Percentiles rank a stretch among this genome's conserved stretches.
phyloP scores from a whole-genome alignment of 164 flowering plant genomes.

The Buxus sempervirens region DNA sequence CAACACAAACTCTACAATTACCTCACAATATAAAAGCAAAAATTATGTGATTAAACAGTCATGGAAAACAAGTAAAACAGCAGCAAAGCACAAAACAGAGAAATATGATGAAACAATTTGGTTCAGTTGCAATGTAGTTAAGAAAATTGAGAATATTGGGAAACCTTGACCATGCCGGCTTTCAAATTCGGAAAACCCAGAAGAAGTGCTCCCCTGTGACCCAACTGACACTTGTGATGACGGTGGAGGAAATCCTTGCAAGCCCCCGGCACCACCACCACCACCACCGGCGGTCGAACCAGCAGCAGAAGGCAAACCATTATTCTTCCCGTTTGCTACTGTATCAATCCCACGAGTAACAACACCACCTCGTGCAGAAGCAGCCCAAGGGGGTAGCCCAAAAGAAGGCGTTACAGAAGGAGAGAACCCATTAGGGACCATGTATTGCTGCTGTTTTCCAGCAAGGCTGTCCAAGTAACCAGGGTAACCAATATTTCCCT shows the following conservation, averaged over 20 bases:
- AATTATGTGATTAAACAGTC: too few species aligned
- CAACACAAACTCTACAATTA: background rate
- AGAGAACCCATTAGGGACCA: slow-evolving; percentile 16
- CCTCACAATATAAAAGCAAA: background rate
- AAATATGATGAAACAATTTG: background rate
- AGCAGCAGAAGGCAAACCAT: background rate
- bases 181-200: slow-evolving; percentile 47
- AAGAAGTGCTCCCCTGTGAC: slow-evolving; percentile 51
- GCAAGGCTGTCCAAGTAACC: background rate
- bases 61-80: background rate
- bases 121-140: too few species aligned
- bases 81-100: background rate
- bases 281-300: background rate
- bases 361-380: slow-evolving; percentile 17
- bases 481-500: background rate
- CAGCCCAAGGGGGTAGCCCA: slow-evolving; percentile 31
- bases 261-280: background rate
- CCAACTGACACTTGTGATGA: slow-evolving; percentile 38
- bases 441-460: slow-evolving; percentile 12
- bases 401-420: slow-evolving; percentile 18
- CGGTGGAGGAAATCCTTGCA: slow-evolving; percentile 13
- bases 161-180: slow-evolving; percentile 40
- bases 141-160: background rate
- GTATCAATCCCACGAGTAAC: slow-evolving; percentile 12
- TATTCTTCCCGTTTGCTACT: slow-evolving; percentile 16